Conservation (phyloP, 2,329 filamentous ascomycete species). For the Aspergillus sp. region DNA sequence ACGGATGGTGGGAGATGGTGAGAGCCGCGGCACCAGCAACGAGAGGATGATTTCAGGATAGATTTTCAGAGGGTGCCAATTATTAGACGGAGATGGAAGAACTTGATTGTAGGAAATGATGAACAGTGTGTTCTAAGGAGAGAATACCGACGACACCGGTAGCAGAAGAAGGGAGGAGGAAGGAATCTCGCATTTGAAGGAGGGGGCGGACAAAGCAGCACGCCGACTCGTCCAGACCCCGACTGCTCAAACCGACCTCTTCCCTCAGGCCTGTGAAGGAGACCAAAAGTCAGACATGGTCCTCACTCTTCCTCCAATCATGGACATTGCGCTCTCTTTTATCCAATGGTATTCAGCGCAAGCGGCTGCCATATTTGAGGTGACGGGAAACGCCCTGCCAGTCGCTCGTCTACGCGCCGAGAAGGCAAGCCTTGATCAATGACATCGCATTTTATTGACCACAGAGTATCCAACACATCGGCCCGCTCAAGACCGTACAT, state of each 20-base stretch:
- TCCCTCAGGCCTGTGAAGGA: not conserved
- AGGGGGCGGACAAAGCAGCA: conserved; percentile 4
- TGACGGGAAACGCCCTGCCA: not conserved
- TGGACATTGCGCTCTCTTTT: not conserved
- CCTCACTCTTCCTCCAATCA: conserved; percentile 6
- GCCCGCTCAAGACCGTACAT: not conserved
- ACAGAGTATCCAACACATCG: not conserved
- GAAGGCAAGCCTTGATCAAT: conserved; percentile 2
- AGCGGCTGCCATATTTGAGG: not conserved
- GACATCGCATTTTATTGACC: not conserved
- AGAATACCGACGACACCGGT: not conserved
- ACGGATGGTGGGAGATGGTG: not conserved
- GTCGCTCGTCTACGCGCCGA: conserved; percentile 12
- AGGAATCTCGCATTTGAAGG: not conserved
- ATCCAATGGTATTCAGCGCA: conserved; percentile 7
- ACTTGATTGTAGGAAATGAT: not conserved
- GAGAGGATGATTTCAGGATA: not conserved
- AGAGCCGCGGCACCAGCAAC: conserved; percentile 2
- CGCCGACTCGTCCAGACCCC: not conserved
- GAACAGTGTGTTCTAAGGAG: not conserved
- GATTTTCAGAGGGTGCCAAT: not conserved
- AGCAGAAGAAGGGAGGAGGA: not conserved
- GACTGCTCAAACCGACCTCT: not conserved
- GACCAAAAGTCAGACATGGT: conserved; percentile 1
- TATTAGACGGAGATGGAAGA: not conserved